These are phyloP conservation scores for Sedum album DNA, from an alignment of 164 flowering plant species.

Conservation along the genomic window DNA sequence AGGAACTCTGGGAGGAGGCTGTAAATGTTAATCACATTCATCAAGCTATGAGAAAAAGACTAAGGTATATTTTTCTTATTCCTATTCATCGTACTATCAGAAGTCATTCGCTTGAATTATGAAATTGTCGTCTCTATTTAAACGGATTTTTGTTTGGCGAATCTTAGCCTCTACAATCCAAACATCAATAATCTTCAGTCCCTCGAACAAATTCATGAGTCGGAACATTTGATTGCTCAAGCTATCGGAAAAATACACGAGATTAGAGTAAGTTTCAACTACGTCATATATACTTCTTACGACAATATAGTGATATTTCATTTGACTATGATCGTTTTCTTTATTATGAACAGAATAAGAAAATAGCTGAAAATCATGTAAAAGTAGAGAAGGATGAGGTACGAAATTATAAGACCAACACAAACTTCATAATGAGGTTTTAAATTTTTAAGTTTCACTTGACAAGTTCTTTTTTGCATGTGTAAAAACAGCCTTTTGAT, in stretches of 20 bases:
- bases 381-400: background rate
- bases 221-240: background rate
- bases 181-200: background rate
- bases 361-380: background rate
- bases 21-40: background rate
- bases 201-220: background rate
- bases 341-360: background rate
- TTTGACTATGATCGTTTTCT: background rate
- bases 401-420: background rate
- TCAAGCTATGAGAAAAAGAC: background rate
- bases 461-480: too few relatives aligned
- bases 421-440: too few relatives aligned
- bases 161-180: background rate
- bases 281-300: too few relatives aligned
- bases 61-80: background rate
- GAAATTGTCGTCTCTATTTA: background rate
- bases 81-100: background rate
- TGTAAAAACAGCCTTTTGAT: background rate
- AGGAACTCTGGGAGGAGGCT: constrained; percentile 1
- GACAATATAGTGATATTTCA: too few relatives aligned
- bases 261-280: background rate
- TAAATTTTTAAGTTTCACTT: background rate
- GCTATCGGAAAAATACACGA: background rate
- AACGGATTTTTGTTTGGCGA: background rate
- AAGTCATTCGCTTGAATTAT: background rate